phyloP scores from a whole-genome alignment of 2,329 filamentous ascomycete genomes.

The Trichoderma citrinoviride region DNA sequence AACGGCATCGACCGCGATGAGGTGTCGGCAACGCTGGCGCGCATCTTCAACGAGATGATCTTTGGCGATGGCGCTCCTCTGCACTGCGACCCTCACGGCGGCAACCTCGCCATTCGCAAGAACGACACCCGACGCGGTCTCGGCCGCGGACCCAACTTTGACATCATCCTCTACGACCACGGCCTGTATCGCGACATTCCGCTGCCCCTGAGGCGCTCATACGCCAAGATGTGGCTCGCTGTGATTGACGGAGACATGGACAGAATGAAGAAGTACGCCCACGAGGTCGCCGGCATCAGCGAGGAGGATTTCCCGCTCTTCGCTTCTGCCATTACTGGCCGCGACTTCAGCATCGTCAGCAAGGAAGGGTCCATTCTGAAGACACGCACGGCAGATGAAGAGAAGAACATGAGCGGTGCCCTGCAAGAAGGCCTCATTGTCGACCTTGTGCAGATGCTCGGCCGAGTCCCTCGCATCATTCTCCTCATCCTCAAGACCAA shows the following conservation, averaged over 20 bases:
- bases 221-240: slow-evolving; percentile 96
- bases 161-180: slow-evolving; percentile 94
- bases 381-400: slow-evolving; percentile 70
- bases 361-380: slow-evolving; percentile 53
- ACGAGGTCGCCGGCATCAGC: slow-evolving; percentile 82
- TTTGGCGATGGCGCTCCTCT: slow-evolving; percentile 85
- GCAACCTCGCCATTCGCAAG: slow-evolving; percentile 88
- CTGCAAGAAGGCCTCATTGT: slow-evolving; percentile 85
- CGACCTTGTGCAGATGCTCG: slow-evolving; percentile 82
- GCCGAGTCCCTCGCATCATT: slow-evolving; percentile 86
- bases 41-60: slow-evolving; percentile 99
- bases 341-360: slow-evolving; percentile 79
- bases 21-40: slow-evolving; percentile 84
- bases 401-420: slow-evolving; percentile 79
- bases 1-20: slow-evolving; percentile 92
- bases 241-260: slow-evolving; percentile 86
- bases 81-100: slow-evolving; percentile 95
- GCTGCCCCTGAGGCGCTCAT: slow-evolving; percentile 71
- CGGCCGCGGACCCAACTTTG: slow-evolving; percentile 69
- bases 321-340: slow-evolving; percentile 90
- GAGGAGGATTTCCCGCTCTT: slow-evolving; percentile 94
- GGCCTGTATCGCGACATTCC: slow-evolving; percentile 94
- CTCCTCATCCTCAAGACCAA: slow-evolving; percentile 97
- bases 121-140: slow-evolving; percentile 58
- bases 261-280: slow-evolving; percentile 82